Evolutionary conservation across 805 yeast species (phyloP).

Genomic region (Blastobotrys attinorum): DNA sequence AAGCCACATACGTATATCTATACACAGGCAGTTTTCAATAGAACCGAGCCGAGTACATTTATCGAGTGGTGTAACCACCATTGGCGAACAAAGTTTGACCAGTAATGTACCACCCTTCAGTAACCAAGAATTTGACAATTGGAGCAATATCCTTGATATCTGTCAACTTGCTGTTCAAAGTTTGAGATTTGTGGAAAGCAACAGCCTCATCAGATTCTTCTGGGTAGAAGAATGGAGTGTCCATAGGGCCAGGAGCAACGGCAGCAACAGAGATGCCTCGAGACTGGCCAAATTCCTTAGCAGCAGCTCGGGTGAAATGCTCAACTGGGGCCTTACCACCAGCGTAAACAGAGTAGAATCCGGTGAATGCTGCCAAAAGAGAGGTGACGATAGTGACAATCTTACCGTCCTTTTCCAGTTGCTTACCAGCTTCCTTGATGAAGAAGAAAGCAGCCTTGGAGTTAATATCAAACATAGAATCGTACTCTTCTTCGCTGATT

Average conservation of each 20-base stretch:
- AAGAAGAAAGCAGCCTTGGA: constrained; percentile 56
- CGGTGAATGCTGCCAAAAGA: constrained; percentile 57
- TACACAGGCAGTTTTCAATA: too few species aligned
- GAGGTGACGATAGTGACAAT: constrained; percentile 56
- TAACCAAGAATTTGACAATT: constrained; percentile 48
- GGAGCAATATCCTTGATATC: constrained; percentile 57
- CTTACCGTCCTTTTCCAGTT: constrained; percentile 44
- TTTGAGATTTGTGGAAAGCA: constrained; percentile 47
- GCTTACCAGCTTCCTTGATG: constrained; percentile 46
- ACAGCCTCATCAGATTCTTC: constrained; percentile 49
- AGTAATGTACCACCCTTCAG: constrained; percentile 62
- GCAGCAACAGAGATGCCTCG: constrained; percentile 62
- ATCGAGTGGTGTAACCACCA: constrained; percentile 62
- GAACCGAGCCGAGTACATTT: too few species aligned
- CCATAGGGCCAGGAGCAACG: constrained; percentile 71
- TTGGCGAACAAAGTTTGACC: constrained; percentile 61
- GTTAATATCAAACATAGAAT: constrained; percentile 45
- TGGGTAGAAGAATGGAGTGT: constrained; percentile 60
- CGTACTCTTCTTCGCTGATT: constrained; percentile 48
- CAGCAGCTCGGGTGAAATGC: constrained; percentile 60
- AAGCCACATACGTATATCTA: too few species aligned
- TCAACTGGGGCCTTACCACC: constrained; percentile 70
- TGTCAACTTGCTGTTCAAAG: constrained; percentile 44
- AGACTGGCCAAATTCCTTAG: constrained; percentile 61
- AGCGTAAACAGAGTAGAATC: constrained; percentile 58